Evolutionary conservation across 352 stramenopile genomes (phyloP).

Genomic region (Phytophthora syringae): DNA sequence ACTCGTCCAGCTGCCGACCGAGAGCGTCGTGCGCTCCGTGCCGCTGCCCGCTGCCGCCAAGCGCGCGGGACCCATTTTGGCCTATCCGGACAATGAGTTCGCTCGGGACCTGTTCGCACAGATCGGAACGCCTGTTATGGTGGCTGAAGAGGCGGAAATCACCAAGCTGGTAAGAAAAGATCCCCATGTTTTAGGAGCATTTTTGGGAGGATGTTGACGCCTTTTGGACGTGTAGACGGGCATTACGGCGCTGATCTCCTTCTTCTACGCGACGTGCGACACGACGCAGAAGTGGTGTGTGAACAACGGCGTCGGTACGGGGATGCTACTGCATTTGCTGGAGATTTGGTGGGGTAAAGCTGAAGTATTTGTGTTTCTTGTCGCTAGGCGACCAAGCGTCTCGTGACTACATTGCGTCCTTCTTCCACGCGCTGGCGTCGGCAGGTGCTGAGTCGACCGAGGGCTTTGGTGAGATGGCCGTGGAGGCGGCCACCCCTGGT

Average conservation of each 20-base stretch:
- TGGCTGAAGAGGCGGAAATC: constrained; percentile 78
- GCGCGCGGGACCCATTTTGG: constrained; percentile 80
- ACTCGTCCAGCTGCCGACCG: constrained; percentile 70
- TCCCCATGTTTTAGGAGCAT: too few species aligned
- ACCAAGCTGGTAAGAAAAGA: constrained; percentile 74
- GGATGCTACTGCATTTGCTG: background rate
- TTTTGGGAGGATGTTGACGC: background rate
- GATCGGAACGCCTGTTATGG: constrained; percentile 87
- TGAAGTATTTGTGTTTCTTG: constrained; percentile 1
- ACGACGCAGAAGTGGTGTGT: constrained; percentile 87
- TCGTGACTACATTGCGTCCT: constrained; percentile 82
- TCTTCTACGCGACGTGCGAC: constrained; percentile 88
- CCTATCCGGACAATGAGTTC: constrained; percentile 74
- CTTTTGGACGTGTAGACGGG: constrained; percentile 38
- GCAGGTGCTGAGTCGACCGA: constrained; percentile 76
- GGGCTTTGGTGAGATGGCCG: constrained; percentile 83
- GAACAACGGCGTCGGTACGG: constrained; percentile 85
- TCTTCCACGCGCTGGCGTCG: constrained; percentile 84
- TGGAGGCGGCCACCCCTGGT: constrained; percentile 81
- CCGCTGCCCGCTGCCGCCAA: constrained; percentile 78
- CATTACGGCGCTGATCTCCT: constrained; percentile 88
- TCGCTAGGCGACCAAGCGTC: constrained; percentile 71
- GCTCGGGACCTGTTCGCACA: constrained; percentile 74
- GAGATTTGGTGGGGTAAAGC: background rate
- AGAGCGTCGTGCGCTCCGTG: constrained; percentile 82